A percentile compares a stretch with the other conserved stretches of the same genome.
phyloP scores from a whole-genome alignment of 176 grass and related monocot genomes.

The Bromus sterilis region DNA sequence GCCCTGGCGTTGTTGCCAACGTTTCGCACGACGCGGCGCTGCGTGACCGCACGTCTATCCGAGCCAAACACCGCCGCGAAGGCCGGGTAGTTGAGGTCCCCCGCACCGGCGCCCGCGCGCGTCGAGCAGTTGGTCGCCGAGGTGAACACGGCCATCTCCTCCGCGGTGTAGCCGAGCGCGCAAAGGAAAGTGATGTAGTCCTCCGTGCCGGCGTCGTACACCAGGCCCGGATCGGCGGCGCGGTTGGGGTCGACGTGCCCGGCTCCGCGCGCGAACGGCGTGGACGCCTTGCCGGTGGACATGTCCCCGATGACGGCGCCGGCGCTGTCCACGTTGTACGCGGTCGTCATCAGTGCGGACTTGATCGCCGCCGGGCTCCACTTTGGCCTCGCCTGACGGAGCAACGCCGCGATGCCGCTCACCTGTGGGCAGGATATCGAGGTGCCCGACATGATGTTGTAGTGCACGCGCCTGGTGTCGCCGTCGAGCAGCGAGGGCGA shows the following conservation, averaged over 20 bases:
- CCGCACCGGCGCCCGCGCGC: neutral
- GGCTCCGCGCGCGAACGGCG: slow-evolving; percentile 40
- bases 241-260: slow-evolving; percentile 52
- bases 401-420: slow-evolving; percentile 27
- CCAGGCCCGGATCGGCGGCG: slow-evolving; percentile 37
- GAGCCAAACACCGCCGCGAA: slow-evolving; percentile 29
- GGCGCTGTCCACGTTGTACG: slow-evolving; percentile 48
- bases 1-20: slow-evolving; percentile 11
- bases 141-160: slow-evolving; percentile 24
- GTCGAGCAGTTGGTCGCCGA: neutral
- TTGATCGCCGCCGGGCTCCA: slow-evolving; percentile 42
- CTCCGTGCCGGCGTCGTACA: slow-evolving; percentile 38
- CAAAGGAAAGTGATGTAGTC: slow-evolving; percentile 54
- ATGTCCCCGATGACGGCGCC: slow-evolving; percentile 29
- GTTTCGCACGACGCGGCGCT: slow-evolving; percentile 44
- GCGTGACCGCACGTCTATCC: neutral
- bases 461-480: slow-evolving; percentile 38
- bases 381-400: slow-evolving; percentile 8
- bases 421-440: slow-evolving; percentile 45
- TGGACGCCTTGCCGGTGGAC: slow-evolving; percentile 30
- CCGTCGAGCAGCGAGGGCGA: slow-evolving; percentile 8
- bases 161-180: slow-evolving; percentile 20
- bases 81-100: slow-evolving; percentile 47
- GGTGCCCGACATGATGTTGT: slow-evolving; percentile 41
- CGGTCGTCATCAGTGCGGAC: slow-evolving; percentile 52